Percentiles rank a stretch among this genome's conserved stretches.
phyloP scores from a whole-genome alignment of 2,329 filamentous ascomycete genomes.

The Fusarium temperatum region DNA sequence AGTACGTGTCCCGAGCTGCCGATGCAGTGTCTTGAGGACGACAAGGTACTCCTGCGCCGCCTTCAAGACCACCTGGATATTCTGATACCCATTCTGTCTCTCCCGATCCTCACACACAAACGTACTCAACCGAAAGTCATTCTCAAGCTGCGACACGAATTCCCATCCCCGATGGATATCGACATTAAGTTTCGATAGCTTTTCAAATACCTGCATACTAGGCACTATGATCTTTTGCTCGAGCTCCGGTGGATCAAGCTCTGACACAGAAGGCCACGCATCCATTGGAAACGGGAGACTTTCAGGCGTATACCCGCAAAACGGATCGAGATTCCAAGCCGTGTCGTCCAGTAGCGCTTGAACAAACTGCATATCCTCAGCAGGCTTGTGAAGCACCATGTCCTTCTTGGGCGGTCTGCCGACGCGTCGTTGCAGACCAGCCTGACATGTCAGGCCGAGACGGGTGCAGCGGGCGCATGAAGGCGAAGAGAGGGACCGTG shows the following conservation, averaged over 20 bases:
- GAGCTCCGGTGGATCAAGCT: slow-evolving; percentile 3
- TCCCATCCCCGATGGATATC: slow-evolving; percentile 34
- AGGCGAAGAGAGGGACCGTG: slow-evolving; percentile 32
- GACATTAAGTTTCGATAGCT: slow-evolving; percentile 35
- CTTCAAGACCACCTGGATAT: slow-evolving; percentile 33
- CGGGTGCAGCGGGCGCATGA: slow-evolving; percentile 44
- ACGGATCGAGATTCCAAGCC: slow-evolving; percentile 30
- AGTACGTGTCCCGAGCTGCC: slow-evolving; percentile 27
- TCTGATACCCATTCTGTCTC: slow-evolving; percentile 30
- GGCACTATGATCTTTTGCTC: slow-evolving; percentile 20
- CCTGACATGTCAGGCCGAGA: slow-evolving; percentile 42
- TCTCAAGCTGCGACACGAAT: slow-evolving; percentile 1
- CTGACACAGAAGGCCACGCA: slow-evolving; percentile 25
- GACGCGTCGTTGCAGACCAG: slow-evolving; percentile 45
- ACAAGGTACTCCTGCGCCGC: slow-evolving; percentile 41
- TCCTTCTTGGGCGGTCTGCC: slow-evolving; percentile 44
- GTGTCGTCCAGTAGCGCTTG: slow-evolving; percentile 27
- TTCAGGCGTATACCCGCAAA: slow-evolving; percentile 12
- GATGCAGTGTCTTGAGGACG: slow-evolving; percentile 39
- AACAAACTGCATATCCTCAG: slow-evolving; percentile 24
- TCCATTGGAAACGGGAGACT: slow-evolving; percentile 33
- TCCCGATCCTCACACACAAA: slow-evolving; percentile 26
- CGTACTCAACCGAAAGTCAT: slow-evolving; percentile 2
- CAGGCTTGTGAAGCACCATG: slow-evolving; percentile 2
- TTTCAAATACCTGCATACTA: slow-evolving; percentile 25